phyloP scores from a whole-genome alignment of 2,329 filamentous ascomycete species.

The Aspergillus carbonarius region DNA sequence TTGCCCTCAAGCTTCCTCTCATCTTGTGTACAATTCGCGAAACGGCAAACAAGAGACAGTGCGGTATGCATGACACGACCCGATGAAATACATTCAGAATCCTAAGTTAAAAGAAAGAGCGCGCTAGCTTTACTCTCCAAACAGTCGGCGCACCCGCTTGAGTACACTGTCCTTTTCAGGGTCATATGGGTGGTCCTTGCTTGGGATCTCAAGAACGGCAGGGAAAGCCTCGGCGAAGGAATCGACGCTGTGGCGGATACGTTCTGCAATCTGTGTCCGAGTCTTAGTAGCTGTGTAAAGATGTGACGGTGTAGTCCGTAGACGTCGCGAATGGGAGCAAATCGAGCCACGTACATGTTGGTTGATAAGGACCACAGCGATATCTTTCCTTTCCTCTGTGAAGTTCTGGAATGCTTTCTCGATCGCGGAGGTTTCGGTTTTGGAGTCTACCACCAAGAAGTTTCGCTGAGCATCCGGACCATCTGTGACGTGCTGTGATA shows the following conservation, averaged over 20 bases:
- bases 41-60: neutral
- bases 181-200: slow-evolving; percentile 98
- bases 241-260: slow-evolving; percentile 87
- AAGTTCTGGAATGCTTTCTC: slow-evolving; percentile 88
- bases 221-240: slow-evolving; percentile 93
- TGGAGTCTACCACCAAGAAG: slow-evolving; percentile 92
- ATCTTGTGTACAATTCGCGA: neutral
- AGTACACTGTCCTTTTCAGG: slow-evolving; percentile 98
- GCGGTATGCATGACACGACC: neutral
- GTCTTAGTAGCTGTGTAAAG: neutral
- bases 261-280: slow-evolving; percentile 73
- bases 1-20: slow-evolving; percentile 1
- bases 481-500: slow-evolving; percentile 76
- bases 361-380: slow-evolving; percentile 94
- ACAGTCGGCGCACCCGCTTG: slow-evolving; percentile 75
- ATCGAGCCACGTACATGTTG: slow-evolving; percentile 69
- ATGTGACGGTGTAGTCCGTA: too few relatives aligned
- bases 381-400: slow-evolving; percentile 88
- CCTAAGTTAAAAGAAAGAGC: neutral
- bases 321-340: neutral
- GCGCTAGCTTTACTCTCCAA: slow-evolving; percentile 53
- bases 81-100: slow-evolving; percentile 3
- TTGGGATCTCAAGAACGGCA: slow-evolving; percentile 93
- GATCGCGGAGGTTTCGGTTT: slow-evolving; percentile 85
- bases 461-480: slow-evolving; percentile 92